Percentiles rank a stretch among this genome's conserved stretches.
Conservation (phyloP, 2,329 filamentous ascomycete species). For the Ambrosiella xylebori region DNA sequence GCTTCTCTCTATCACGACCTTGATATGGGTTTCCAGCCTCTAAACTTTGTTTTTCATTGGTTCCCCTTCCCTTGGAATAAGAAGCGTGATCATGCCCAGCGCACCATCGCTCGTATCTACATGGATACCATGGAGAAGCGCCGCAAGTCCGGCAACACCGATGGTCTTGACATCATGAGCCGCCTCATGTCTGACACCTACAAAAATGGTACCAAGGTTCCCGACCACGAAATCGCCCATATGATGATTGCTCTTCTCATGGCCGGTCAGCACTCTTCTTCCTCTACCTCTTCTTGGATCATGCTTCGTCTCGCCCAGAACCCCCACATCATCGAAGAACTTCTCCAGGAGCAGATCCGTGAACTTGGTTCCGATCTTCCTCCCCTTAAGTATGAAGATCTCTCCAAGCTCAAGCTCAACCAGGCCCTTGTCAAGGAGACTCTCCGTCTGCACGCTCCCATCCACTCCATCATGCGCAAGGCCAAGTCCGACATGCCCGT, state of each 20-base stretch:
- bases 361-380: slow-evolving; percentile 60
- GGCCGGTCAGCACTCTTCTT: slow-evolving; percentile 81
- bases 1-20: slow-evolving; percentile 74
- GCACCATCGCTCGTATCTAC: slow-evolving; percentile 66
- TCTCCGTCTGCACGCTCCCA: slow-evolving; percentile 75
- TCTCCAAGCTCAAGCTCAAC: slow-evolving; percentile 66
- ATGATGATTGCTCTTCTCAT: slow-evolving; percentile 92
- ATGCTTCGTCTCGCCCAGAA: slow-evolving; percentile 62
- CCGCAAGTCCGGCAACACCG: slow-evolving; percentile 32
- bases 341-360: slow-evolving; percentile 65
- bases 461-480: slow-evolving; percentile 86
- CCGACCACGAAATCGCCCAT: slow-evolving; percentile 71
- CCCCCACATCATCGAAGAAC: slow-evolving; percentile 62
- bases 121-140: slow-evolving; percentile 65
- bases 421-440: slow-evolving; percentile 80
- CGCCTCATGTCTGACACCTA: slow-evolving; percentile 74
- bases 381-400: slow-evolving; percentile 56
- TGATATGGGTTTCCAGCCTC: slow-evolving; percentile 73
- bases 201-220: slow-evolving; percentile 64
- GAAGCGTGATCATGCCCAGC: slow-evolving; percentile 61
- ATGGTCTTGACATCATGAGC: slow-evolving; percentile 68
- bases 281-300: slow-evolving; percentile 72
- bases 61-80: slow-evolving; percentile 77
- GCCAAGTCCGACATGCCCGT: slow-evolving; percentile 79
- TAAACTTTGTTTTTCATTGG: slow-evolving; percentile 87